These are phyloP conservation scores for Leptodontidium sp. DNA, from an alignment of 2,329 filamentous ascomycete genomes.

Conservation along the genomic window DNA sequence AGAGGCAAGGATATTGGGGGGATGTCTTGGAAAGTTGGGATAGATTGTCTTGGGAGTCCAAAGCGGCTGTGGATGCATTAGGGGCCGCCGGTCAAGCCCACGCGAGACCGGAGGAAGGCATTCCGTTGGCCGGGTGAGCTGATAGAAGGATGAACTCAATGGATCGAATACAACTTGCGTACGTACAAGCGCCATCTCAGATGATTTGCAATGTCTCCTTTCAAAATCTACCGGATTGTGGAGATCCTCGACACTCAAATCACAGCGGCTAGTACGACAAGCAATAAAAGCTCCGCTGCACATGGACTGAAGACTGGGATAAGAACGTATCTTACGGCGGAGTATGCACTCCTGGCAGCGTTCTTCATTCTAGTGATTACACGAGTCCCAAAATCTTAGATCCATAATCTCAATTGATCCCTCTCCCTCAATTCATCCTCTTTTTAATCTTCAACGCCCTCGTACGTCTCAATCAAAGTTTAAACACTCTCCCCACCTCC, in stretches of 20 bases:
- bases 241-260: too few species aligned
- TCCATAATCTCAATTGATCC: too few species aligned
- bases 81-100: background rate
- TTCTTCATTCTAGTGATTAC: background rate
- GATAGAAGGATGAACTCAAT: background rate
- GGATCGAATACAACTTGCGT: too few species aligned
- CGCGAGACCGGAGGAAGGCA: too few species aligned
- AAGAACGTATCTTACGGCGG: background rate
- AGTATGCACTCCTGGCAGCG: background rate
- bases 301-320: background rate
- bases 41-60: background rate
- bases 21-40: background rate
- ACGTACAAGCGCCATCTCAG: too few species aligned
- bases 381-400: background rate
- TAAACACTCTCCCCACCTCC: slow-evolving; percentile 9
- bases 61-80: background rate
- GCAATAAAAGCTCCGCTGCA: background rate
- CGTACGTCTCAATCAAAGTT: background rate
- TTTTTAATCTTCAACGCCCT: too few species aligned
- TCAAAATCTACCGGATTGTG: too few species aligned
- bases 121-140: too few species aligned
- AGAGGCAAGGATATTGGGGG: background rate
- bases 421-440: too few species aligned
- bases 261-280: background rate
- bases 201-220: too few species aligned